Evolutionary conservation across 2,329 filamentous ascomycete species (phyloP), one percentile per base, ranked within the genome.

Genomic region (Atkinsonella texensis): DNA sequence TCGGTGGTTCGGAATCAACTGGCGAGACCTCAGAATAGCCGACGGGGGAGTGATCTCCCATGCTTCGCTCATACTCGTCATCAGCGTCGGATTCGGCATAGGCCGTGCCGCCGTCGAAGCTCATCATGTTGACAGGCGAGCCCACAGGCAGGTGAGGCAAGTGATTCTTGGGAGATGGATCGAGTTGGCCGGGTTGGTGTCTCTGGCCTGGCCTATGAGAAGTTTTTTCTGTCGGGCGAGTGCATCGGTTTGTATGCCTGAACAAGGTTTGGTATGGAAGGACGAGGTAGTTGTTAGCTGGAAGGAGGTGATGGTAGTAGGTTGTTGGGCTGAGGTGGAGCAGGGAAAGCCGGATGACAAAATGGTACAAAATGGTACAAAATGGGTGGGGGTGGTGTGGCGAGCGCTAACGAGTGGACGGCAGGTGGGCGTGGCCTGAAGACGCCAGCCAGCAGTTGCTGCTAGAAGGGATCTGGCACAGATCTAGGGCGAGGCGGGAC

Each of bases 21-120:
- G 82, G 81, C 42, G 82, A 85, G 55, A 74, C 73, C 64, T 87
- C 84, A 59, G 80, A 84, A 64, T 87, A 83, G 56, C 81, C 75
- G 58, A 80, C 78, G 53, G 83, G 85, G 6, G 83, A 85, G 65
- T 78, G 81, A 62, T 82, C 79, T 62, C 79, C 76, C 58, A 84
- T 74, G 66, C 82, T 83, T 63, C 84, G 76, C 75, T 90, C 85
- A 66, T 88, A 89, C 72, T 90, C 87, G 69, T 90, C 87, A 69
- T 89, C 86, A 60, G 84, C 85, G 64, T 88, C 86, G 58, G 82
- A 88, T 70, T 88, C 86, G 66, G 86, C 81, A 68, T 89, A 89
- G 55, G 82, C 80, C 58, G 81, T 83, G 62, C 80, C 80, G 56
- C 75, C 74, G 61, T 80, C 78, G 70, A 83, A 83, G 65, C 76